Conservation (phyloP, 2,329 filamentous ascomycete genomes). For the Paraphaeosphaeria sporulosa region DNA sequence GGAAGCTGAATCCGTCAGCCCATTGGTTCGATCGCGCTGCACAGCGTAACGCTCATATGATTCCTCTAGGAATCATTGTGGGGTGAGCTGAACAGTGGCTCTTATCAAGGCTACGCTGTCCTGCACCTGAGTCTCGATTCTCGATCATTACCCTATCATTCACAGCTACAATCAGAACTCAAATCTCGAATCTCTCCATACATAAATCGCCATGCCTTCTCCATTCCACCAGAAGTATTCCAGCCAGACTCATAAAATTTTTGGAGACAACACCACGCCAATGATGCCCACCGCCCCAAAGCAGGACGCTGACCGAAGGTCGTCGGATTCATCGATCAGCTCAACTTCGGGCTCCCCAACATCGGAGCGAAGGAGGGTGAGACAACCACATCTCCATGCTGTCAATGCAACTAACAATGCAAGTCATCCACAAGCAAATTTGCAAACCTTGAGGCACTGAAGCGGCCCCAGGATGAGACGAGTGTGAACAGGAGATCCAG, state of each 20-base stretch:
- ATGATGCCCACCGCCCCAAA: conserved; percentile 45
- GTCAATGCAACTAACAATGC: conserved; percentile 10
- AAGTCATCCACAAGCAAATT: conserved; percentile 45
- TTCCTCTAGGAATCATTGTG: conserved; percentile 28
- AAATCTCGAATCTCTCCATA: not conserved
- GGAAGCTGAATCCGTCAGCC: conserved; percentile 34
- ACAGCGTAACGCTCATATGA: conserved; percentile 42
- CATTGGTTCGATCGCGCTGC: conserved; percentile 47
- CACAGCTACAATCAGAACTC: not conserved
- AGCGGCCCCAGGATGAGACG: conserved; percentile 40
- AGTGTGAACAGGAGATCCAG: conserved; percentile 38
- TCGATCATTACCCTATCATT: conserved; percentile 5
- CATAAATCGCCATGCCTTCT: conserved; percentile 38
- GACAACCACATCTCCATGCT: not conserved
- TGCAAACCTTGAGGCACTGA: conserved; percentile 42
- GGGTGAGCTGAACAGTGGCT: conserved; percentile 20
- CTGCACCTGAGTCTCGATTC: conserved; percentile 13
- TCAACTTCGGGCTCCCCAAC: conserved; percentile 31
- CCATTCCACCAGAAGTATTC: conserved; percentile 50
- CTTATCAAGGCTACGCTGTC: conserved; percentile 16
- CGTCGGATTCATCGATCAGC: conserved; percentile 39
- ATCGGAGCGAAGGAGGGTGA: conserved; percentile 39
- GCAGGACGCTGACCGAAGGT: conserved; percentile 40
- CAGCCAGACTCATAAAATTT: conserved; percentile 42
- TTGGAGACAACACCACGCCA: conserved; percentile 36